These are phyloP conservation scores for Ulmus americana DNA, from an alignment of 331 rosid species.

Conservation along the genomic window DNA sequence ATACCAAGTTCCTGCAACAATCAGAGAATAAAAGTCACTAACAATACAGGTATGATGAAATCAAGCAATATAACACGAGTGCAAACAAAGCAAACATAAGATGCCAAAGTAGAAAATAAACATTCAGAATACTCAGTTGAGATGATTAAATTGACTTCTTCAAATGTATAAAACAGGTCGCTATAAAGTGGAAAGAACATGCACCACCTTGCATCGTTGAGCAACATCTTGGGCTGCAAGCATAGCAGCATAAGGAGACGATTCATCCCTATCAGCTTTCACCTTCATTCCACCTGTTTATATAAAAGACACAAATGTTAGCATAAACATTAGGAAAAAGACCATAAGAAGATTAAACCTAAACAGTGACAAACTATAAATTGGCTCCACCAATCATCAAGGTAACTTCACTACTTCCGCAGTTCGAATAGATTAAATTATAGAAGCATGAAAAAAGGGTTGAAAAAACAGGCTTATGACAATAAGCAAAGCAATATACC, in stretches of 20 bases:
- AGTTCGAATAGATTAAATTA: no score
- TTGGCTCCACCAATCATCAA: no score
- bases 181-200: not conserved
- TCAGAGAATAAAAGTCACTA: not conserved
- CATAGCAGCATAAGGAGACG: conserved; percentile 76
- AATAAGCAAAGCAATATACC: conserved; percentile 22
- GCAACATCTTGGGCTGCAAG: conserved; percentile 79
- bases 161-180: no score
- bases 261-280: conserved; percentile 62
- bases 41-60: not conserved
- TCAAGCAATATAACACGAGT: not conserved
- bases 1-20: conserved; percentile 61
- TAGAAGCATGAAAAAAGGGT: no score
- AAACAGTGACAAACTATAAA: no score
- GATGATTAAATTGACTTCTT: no score
- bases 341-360: not conserved
- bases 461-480: not conserved
- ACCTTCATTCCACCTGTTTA: conserved; percentile 59
- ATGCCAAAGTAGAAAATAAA: not conserved
- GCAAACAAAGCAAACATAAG: no score
- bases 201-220: conserved; percentile 53
- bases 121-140: no score
- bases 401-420: no score
- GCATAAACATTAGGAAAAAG: no score
- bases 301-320: not conserved